phyloP scores from a whole-genome alignment of 1,284 basidiomycete species.

The Leccinum pseudoinsigne region DNA sequence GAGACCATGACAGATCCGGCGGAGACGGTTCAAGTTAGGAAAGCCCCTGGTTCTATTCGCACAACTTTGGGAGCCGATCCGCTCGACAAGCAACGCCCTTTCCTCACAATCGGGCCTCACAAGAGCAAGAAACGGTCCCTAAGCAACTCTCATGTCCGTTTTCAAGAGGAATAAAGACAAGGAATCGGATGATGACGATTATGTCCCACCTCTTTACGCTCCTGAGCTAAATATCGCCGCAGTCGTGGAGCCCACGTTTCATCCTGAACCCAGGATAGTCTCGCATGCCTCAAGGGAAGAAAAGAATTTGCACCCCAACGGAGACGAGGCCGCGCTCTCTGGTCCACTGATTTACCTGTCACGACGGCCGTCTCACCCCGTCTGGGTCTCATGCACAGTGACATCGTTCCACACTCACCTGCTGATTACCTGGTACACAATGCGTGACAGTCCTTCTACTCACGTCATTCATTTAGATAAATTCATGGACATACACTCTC shows the following conservation, averaged over 20 bases:
- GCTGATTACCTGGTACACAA: conserved; percentile 47
- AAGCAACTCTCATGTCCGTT: conserved; percentile 45
- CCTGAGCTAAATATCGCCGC: no score
- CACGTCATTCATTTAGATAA: conserved; percentile 48
- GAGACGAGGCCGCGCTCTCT: conserved; percentile 26
- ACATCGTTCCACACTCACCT: conserved; percentile 48
- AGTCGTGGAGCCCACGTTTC: no score
- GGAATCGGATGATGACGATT: no score
- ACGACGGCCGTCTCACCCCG: conserved; percentile 33
- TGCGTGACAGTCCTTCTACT: conserved; percentile 43
- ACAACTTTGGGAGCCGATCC: conserved; percentile 15
- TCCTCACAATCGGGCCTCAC: conserved; percentile 16
- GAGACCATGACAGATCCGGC: neutral
- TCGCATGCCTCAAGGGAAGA: conserved; percentile 6
- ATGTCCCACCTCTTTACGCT: no score
- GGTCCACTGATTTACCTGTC: conserved; percentile 55
- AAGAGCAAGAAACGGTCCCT: conserved; percentile 50
- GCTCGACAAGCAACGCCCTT: conserved; percentile 12
- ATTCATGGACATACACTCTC: conserved; percentile 60
- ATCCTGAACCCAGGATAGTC: neutral
- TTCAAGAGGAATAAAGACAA: no score
- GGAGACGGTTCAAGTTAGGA: conserved; percentile 9
- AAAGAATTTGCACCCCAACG: neutral
- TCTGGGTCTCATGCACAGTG: conserved; percentile 57
- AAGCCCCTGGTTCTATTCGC: conserved; percentile 11